Percentiles rank a stretch among this genome's conserved stretches.
phyloP scores from a whole-genome alignment of 1,139 yeast species.

The Candida sojae region DNA sequence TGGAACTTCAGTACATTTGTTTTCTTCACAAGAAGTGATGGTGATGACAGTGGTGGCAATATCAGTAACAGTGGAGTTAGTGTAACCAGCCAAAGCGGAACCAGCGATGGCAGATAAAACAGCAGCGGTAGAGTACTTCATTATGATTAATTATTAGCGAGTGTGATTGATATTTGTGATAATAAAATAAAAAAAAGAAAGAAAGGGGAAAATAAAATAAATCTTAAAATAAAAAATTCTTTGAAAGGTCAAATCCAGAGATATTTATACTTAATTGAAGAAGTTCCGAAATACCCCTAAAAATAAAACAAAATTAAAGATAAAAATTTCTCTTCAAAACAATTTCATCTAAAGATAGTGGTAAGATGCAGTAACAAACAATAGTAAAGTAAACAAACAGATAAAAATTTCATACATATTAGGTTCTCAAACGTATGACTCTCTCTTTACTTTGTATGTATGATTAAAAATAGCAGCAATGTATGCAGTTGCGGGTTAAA shows the following conservation, averaged over 20 bases:
- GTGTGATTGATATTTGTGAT: background rate
- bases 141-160: constrained; percentile 15
- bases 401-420: no score
- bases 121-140: constrained; percentile 33
- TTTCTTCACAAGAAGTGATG: constrained; percentile 49
- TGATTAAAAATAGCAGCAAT: no score
- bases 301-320: no score
- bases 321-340: no score
- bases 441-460: no score
- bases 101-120: constrained; percentile 24
- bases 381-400: no score
- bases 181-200: constrained; percentile 1
- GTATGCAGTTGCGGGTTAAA: no score
- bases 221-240: background rate
- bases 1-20: constrained; percentile 31
- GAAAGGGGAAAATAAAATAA: constrained; percentile 19
- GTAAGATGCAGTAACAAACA: no score
- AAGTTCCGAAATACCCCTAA: background rate
- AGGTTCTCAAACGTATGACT: no score
- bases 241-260: background rate
- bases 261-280: background rate
- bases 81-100: constrained; percentile 24
- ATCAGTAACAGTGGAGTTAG: constrained; percentile 16
- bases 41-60: constrained; percentile 40
- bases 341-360: no score